Evolutionary conservation across 2,329 filamentous ascomycete species (phyloP).

Genomic region (Biscogniauxia marginata): DNA sequence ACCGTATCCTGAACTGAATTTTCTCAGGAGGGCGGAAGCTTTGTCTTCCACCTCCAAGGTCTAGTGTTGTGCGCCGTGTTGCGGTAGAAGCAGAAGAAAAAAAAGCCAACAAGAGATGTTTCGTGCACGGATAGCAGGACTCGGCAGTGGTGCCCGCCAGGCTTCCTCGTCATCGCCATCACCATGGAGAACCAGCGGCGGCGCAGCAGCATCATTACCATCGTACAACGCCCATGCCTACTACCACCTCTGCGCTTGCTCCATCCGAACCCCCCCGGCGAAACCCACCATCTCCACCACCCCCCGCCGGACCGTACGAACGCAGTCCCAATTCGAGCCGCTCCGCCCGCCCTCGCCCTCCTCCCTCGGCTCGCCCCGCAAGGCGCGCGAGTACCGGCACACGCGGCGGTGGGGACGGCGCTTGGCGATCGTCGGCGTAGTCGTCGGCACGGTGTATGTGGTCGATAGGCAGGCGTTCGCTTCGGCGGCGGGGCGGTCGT

Average conservation of each 20-base stretch:
- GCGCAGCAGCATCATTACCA: not conserved
- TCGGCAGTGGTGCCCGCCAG: slow-evolving; percentile 11
- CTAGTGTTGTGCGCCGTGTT: not conserved
- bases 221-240: not conserved
- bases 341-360: slow-evolving; percentile 75
- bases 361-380: slow-evolving; percentile 70
- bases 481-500: slow-evolving; percentile 72
- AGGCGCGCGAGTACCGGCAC: slow-evolving; percentile 69
- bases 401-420: slow-evolving; percentile 76
- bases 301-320: slow-evolving; percentile 26
- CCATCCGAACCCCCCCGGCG: slow-evolving; percentile 11
- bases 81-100: not conserved
- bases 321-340: slow-evolving; percentile 53
- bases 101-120: slow-evolving; percentile 9
- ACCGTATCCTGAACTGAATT: not conserved
- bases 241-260: slow-evolving; percentile 3
- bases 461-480: slow-evolving; percentile 76
- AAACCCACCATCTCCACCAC: slow-evolving; percentile 5
- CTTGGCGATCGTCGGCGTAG: slow-evolving; percentile 59
- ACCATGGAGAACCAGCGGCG: not conserved
- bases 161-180: slow-evolving; percentile 3
- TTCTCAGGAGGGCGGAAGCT: slow-evolving; percentile 11
- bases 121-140: slow-evolving; percentile 16
- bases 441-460: slow-evolving; percentile 62
- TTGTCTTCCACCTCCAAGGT: slow-evolving; percentile 12